phyloP scores from a whole-genome alignment of 495 filamentous ascomycete species.

The Talaromyces ruber region DNA sequence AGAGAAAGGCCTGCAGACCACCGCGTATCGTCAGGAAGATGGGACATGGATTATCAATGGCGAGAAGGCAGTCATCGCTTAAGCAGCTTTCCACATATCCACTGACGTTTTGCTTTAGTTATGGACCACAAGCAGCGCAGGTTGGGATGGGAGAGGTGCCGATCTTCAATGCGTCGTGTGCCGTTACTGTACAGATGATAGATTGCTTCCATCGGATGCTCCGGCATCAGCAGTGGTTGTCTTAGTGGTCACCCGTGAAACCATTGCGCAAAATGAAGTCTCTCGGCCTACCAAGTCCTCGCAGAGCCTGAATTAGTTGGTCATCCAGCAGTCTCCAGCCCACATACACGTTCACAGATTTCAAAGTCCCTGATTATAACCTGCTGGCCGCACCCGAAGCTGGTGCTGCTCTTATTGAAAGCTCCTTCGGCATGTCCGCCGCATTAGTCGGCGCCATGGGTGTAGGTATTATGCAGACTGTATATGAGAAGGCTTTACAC shows the following conservation, averaged over 20 bases:
- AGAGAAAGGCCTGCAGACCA: constrained; percentile 36
- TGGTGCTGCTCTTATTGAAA: constrained; percentile 26
- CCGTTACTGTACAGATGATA: constrained; percentile 20
- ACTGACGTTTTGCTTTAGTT: constrained; percentile 16
- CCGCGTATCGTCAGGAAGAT: constrained; percentile 38
- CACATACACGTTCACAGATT: constrained; percentile 34
- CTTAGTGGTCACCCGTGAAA: constrained; percentile 36
- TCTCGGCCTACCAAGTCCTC: constrained; percentile 30
- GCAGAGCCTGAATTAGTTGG: constrained; percentile 31
- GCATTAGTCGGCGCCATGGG: constrained; percentile 45
- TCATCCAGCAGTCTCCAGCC: constrained; percentile 36
- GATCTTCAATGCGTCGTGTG: constrained; percentile 46
- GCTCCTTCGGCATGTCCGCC: constrained; percentile 34
- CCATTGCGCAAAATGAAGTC: constrained; percentile 28
- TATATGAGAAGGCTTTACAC: constrained; percentile 41
- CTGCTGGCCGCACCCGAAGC: constrained; percentile 33
- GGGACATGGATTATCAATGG: constrained; percentile 44
- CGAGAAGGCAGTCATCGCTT: constrained; percentile 32
- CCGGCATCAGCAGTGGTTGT: constrained; percentile 35
- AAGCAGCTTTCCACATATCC: neutral
- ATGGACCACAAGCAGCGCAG: constrained; percentile 46
- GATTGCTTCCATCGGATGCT: constrained; percentile 10
- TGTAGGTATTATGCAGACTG: constrained; percentile 43
- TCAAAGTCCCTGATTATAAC: constrained; percentile 37
- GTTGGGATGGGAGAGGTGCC: constrained; percentile 44